Evolutionary conservation across 345 rosid species (phyloP).

Genomic region (Tarenaya hassleriana): DNA sequence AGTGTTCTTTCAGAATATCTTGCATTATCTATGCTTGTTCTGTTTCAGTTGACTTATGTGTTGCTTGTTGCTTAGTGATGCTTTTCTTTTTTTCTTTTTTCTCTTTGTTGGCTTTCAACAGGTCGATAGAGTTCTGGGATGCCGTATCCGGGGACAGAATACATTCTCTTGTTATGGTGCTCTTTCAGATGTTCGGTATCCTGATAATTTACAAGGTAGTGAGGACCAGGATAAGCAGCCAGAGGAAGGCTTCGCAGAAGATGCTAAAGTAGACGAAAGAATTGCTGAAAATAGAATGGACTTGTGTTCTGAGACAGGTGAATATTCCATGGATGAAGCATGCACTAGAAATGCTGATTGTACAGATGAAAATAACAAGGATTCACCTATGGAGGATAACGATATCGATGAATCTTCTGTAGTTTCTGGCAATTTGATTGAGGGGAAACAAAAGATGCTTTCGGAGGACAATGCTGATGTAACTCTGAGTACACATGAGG

Average conservation of each 20-base stretch:
- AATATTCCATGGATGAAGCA: slow-evolving; percentile 31
- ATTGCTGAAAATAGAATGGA: slow-evolving; percentile 35
- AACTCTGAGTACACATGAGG: slow-evolving; percentile 33
- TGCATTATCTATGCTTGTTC: slow-evolving; percentile 2
- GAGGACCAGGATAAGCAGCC: slow-evolving; percentile 36
- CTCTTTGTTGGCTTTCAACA: slow-evolving; percentile 31
- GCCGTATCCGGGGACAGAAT: slow-evolving; percentile 62
- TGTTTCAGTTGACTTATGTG: too few species aligned
- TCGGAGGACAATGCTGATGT: slow-evolving; percentile 36
- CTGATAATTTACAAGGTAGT: slow-evolving; percentile 38
- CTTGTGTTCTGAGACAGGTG: slow-evolving; percentile 41
- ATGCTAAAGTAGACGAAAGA: slow-evolving; percentile 32
- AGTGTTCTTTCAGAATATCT: slow-evolving; percentile 15
- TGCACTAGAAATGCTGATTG: slow-evolving; percentile 19
- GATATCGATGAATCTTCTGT: slow-evolving; percentile 42
- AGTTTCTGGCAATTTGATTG: slow-evolving; percentile 32
- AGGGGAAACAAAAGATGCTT: slow-evolving; percentile 34
- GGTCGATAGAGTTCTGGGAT: slow-evolving; percentile 95
- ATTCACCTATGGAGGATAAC: slow-evolving; percentile 34
- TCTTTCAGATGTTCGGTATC: slow-evolving; percentile 36
- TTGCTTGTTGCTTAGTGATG: too few species aligned
- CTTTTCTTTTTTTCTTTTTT: too few species aligned
- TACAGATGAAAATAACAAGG: slow-evolving; percentile 28
- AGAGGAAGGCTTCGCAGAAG: slow-evolving; percentile 37
- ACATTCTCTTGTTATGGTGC: slow-evolving; percentile 27